Evolutionary conservation across 2,329 filamentous ascomycete genomes (phyloP).

Genomic region (Fusarium chuoi): DNA sequence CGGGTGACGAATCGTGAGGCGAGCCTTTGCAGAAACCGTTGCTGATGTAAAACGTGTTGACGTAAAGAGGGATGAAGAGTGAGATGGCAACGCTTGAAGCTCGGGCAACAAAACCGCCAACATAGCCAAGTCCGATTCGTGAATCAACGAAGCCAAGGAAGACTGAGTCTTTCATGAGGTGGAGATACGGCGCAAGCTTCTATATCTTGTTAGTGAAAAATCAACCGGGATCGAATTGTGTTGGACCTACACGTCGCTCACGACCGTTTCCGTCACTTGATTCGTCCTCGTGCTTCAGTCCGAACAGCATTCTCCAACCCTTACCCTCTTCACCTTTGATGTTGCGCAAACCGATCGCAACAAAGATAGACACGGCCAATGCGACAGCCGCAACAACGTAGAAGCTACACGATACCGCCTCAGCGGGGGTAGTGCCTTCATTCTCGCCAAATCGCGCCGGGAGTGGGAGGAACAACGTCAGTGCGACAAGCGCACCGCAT

Average conservation of each 20-base stretch:
- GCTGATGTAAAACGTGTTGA: slow-evolving; percentile 89
- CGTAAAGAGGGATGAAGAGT: slow-evolving; percentile 90
- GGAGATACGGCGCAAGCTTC: slow-evolving; percentile 64
- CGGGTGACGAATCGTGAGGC: slow-evolving; percentile 71
- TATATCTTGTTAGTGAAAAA: slow-evolving; percentile 25
- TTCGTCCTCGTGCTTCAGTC: slow-evolving; percentile 46
- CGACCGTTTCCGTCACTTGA: slow-evolving; percentile 26
- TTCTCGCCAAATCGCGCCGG: slow-evolving; percentile 80
- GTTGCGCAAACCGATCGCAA: slow-evolving; percentile 79
- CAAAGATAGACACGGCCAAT: slow-evolving; percentile 76
- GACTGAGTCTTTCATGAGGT: slow-evolving; percentile 71
- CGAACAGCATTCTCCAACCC: slow-evolving; percentile 70
- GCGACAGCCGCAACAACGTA: slow-evolving; percentile 84
- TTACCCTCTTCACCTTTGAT: slow-evolving; percentile 81
- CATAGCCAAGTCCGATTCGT: slow-evolving; percentile 85
- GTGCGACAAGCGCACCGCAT: slow-evolving; percentile 86
- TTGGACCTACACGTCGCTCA: slow-evolving; percentile 43
- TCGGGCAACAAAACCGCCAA: slow-evolving; percentile 93
- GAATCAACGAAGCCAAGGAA: slow-evolving; percentile 78
- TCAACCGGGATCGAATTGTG: neutral
- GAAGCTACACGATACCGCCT: slow-evolving; percentile 85
- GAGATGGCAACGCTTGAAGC: slow-evolving; percentile 96
- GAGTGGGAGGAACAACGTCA: slow-evolving; percentile 85
- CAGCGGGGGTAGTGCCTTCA: slow-evolving; percentile 75
- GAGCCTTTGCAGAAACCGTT: slow-evolving; percentile 81